A percentile compares a stretch with the other conserved stretches of the same genome.
Evolutionary conservation across 345 rosid genomes (phyloP).

Genomic region (Salix viminalis): DNA sequence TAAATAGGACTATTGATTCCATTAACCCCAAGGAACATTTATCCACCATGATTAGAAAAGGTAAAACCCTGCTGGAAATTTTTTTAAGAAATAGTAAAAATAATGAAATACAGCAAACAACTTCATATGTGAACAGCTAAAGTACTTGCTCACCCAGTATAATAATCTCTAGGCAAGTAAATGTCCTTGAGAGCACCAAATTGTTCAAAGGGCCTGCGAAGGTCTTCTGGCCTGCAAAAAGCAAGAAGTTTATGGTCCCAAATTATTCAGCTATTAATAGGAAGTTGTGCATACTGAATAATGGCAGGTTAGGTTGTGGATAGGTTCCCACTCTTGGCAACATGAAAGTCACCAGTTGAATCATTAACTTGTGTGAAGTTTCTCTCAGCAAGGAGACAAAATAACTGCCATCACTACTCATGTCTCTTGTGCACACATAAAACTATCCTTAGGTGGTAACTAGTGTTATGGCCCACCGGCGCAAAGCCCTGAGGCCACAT

Average conservation of each 20-base stretch:
- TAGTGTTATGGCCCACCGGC: not conserved
- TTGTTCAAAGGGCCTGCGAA: slow-evolving; percentile 70
- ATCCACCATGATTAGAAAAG: not conserved
- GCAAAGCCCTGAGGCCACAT: not conserved
- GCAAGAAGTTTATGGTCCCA: not conserved
- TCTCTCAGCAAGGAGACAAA: not conserved
- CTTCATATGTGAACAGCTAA: not conserved
- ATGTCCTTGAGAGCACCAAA: slow-evolving; percentile 89
- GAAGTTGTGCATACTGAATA: not conserved
- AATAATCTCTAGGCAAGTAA: slow-evolving; percentile 86
- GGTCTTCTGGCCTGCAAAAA: slow-evolving; percentile 72
- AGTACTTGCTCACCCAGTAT: slow-evolving; percentile 66
- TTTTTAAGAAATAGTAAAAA: not conserved
- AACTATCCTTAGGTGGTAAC: not conserved
- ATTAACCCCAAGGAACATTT: not conserved
- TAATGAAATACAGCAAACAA: not conserved
- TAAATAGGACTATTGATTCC: not conserved
- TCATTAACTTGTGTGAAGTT: not conserved
- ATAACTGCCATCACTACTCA: not conserved
- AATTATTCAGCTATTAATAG: not conserved
- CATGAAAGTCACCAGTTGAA: not conserved
- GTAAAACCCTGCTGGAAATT: not conserved
- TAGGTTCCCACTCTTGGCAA: not conserved
- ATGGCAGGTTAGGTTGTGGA: not conserved
- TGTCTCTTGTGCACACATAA: not conserved